Percentiles rank a stretch among this genome's conserved stretches.
These are phyloP conservation scores for Lagenaria siceraria DNA, from an alignment of 306 rosid species.

Conservation along the genomic window DNA sequence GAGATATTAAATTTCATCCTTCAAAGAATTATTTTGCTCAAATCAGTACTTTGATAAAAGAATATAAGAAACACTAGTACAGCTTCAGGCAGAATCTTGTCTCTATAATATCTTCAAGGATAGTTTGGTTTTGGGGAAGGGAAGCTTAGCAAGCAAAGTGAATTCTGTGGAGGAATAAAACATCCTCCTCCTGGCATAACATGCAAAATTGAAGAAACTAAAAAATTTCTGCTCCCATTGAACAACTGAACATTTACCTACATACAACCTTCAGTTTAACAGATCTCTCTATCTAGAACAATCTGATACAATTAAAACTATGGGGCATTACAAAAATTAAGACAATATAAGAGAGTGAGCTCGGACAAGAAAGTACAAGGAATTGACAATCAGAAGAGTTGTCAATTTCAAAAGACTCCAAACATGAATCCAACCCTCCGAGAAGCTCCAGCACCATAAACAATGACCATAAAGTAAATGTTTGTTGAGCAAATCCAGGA, in stretches of 20 bases:
- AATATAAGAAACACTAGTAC: no score
- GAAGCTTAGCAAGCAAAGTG: neutral
- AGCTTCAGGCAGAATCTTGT: neutral
- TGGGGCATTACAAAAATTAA: constrained; percentile 3
- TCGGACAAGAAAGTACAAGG: neutral
- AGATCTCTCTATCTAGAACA: constrained; percentile 8
- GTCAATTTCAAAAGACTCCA: constrained; percentile 3
- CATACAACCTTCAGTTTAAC: constrained; percentile 2
- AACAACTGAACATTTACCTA: constrained; percentile 7
- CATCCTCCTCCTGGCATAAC: neutral
- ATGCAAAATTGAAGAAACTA: neutral
- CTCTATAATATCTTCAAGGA: neutral
- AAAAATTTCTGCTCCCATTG: constrained; percentile 3
- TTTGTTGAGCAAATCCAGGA: constrained; percentile 4
- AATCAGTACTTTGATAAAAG: no score
- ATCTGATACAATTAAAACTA: constrained; percentile 7
- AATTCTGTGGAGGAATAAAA: neutral
- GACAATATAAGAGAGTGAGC: constrained; percentile 5
- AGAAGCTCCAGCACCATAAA: constrained; percentile 7
- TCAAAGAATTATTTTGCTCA: no score
- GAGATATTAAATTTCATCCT: no score
- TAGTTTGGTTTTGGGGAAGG: neutral
- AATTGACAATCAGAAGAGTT: neutral
- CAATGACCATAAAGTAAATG: constrained; percentile 3
- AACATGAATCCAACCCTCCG: constrained; percentile 2